phyloP scores from a whole-genome alignment of 805 yeast genomes.

The Kockiozyma suomiensis region DNA sequence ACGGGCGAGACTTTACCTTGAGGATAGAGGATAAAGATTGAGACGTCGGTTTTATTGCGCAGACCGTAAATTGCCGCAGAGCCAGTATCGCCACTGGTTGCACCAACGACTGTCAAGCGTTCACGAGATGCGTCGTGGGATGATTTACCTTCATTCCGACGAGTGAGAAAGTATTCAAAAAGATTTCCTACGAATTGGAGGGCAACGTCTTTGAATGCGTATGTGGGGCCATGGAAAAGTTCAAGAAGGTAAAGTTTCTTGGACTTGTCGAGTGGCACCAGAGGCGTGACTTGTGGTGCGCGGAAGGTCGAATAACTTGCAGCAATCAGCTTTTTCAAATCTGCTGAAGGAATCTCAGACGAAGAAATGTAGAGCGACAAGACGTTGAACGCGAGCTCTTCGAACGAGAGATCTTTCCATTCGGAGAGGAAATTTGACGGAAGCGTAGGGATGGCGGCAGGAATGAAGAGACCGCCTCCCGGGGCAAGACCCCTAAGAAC shows the following conservation, averaged over 20 bases:
- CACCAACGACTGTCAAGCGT: constrained; percentile 94
- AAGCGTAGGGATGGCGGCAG: constrained; percentile 74
- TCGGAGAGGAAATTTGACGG: constrained; percentile 56
- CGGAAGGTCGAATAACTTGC: constrained; percentile 91
- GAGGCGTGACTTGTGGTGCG: constrained; percentile 83
- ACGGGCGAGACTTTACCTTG: constrained; percentile 96
- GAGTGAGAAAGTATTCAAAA: constrained; percentile 84
- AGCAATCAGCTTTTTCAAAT: constrained; percentile 61
- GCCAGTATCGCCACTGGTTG: constrained; percentile 99
- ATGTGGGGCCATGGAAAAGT: constrained; percentile 98
- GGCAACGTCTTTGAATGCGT: constrained; percentile 98
- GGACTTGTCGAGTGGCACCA: constrained; percentile 59
- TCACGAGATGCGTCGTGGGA: constrained; percentile 53
- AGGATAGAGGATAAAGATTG: constrained; percentile 94
- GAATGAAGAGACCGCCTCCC: constrained; percentile 95
- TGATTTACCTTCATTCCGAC: constrained; percentile 62
- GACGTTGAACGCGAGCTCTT: constrained; percentile 84
- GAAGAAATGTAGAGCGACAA: constrained; percentile 74
- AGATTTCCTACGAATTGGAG: constrained; percentile 96
- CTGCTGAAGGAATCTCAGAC: constrained; percentile 72
- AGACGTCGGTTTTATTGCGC: constrained; percentile 96
- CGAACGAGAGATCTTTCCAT: constrained; percentile 79
- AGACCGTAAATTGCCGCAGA: constrained; percentile 98
- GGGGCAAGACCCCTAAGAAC: constrained; percentile 77
- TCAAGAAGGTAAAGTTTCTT: constrained; percentile 74